Evolutionary conservation across 2,329 filamentous ascomycete genomes (phyloP).

Genomic region (Ascochyta fabae): DNA sequence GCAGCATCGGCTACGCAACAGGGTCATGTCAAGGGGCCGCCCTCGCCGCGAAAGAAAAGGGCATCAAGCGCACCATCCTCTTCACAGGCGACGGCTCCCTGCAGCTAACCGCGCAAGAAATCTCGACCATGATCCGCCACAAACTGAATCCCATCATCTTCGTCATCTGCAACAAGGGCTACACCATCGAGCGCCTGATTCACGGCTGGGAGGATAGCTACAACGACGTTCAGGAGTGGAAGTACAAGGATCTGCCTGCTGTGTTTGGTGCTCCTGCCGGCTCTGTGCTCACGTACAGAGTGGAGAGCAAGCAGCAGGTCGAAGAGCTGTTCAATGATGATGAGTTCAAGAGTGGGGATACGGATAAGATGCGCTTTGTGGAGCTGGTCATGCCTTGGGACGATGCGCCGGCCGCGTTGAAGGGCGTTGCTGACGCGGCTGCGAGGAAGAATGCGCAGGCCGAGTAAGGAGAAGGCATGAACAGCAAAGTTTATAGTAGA

Average conservation of each 20-base stretch:
- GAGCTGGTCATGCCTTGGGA: constrained; percentile 82
- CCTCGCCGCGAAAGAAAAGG: constrained; percentile 72
- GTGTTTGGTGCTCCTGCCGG: constrained; percentile 70
- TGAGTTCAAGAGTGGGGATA: constrained; percentile 60
- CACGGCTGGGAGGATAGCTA: constrained; percentile 81
- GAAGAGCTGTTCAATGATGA: constrained; percentile 68
- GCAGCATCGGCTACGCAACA: constrained; percentile 70
- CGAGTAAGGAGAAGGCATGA: constrained; percentile 6
- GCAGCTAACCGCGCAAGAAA: constrained; percentile 82
- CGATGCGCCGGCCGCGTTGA: constrained; percentile 75
- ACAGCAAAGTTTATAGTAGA: not conserved
- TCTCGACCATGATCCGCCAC: constrained; percentile 82
- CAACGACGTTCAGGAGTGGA: constrained; percentile 82
- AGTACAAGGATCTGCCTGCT: constrained; percentile 70
- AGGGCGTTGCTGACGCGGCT: constrained; percentile 73
- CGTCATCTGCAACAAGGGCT: constrained; percentile 86
- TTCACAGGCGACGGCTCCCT: constrained; percentile 91
- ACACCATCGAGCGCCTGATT: constrained; percentile 87
- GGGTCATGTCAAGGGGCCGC: constrained; percentile 72
- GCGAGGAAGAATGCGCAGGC: constrained; percentile 66
- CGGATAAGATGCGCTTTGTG: constrained; percentile 69
- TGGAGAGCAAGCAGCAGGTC: constrained; percentile 73
- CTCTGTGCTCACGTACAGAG: constrained; percentile 66
- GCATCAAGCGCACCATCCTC: constrained; percentile 71
- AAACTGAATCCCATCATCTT: constrained; percentile 80